Conservation (phyloP, 257 asterid genomes). For the Mentha longifolia region DNA sequence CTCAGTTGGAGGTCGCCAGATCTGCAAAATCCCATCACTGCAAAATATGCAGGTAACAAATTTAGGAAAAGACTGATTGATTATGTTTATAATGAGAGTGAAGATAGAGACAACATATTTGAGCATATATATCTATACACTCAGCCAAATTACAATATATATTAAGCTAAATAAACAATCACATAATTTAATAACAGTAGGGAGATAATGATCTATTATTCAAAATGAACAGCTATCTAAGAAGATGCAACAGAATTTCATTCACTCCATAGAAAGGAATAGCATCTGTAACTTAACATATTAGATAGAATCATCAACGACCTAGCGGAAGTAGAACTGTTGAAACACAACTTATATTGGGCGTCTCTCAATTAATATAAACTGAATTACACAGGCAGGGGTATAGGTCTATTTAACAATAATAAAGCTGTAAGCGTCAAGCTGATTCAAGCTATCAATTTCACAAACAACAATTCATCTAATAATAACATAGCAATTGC, state of each 20-base stretch:
- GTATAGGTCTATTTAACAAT: background rate
- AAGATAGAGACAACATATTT: no score
- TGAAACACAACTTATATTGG: no score
- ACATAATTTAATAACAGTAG: no score
- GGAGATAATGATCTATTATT: no score
- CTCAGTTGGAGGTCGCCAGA: slow-evolving; percentile 4
- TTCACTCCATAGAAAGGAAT: no score
- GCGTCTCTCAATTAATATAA: no score
- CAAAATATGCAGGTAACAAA: background rate
- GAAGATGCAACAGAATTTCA: no score
- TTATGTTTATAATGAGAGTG: background rate
- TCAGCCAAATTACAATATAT: background rate
- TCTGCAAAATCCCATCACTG: background rate
- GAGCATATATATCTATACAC: background rate
- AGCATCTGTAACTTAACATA: no score
- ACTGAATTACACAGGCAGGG: background rate
- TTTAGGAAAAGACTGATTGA: background rate
- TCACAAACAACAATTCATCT: background rate
- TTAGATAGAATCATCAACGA: no score
- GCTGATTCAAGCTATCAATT: background rate
- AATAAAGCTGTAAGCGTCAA: background rate
- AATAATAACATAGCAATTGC: background rate
- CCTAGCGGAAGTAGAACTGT: no score
- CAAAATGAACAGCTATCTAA: no score
- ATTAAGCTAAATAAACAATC: no score